These are phyloP conservation scores for Melampsora occidentalis DNA, from an alignment of 1,284 basidiomycete species.

Conservation along the genomic window DNA sequence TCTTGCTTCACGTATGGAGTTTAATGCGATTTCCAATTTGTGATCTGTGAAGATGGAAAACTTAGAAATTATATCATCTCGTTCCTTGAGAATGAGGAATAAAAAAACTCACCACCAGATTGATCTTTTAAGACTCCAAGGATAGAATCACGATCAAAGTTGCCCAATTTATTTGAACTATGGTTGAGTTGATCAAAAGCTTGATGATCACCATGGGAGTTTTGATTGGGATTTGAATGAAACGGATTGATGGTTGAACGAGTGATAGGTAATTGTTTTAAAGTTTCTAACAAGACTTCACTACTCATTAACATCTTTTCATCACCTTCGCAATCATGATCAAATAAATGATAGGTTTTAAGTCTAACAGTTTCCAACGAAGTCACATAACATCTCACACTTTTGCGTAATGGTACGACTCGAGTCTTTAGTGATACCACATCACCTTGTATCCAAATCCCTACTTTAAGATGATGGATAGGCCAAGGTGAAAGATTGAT, in stretches of 20 bases:
- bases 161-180: not conserved
- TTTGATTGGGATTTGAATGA: not conserved
- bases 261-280: constrained; percentile 27
- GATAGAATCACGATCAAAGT: constrained; percentile 20
- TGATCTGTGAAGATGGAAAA: constrained; percentile 4
- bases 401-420: constrained; percentile 35
- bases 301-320: constrained; percentile 20
- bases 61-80: not conserved
- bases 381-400: constrained; percentile 38
- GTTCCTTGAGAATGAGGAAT: not conserved
- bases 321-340: constrained; percentile 11
- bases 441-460: constrained; percentile 34
- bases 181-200: too few species aligned
- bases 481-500: constrained; percentile 39
- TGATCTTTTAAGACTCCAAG: constrained; percentile 1
- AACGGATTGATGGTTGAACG: constrained; percentile 4
- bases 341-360: constrained; percentile 31
- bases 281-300: constrained; percentile 26
- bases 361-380: constrained; percentile 33
- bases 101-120: constrained; percentile 28
- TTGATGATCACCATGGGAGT: not conserved
- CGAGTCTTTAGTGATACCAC: constrained; percentile 30
- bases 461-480: constrained; percentile 34
- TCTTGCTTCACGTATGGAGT: not conserved
- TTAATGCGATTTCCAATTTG: constrained; percentile 15